A percentile compares a stretch with the other conserved stretches of the same genome.
Evolutionary conservation across 176 grass and related monocot genomes (phyloP).

Genomic region (Metroxylon sagu): DNA sequence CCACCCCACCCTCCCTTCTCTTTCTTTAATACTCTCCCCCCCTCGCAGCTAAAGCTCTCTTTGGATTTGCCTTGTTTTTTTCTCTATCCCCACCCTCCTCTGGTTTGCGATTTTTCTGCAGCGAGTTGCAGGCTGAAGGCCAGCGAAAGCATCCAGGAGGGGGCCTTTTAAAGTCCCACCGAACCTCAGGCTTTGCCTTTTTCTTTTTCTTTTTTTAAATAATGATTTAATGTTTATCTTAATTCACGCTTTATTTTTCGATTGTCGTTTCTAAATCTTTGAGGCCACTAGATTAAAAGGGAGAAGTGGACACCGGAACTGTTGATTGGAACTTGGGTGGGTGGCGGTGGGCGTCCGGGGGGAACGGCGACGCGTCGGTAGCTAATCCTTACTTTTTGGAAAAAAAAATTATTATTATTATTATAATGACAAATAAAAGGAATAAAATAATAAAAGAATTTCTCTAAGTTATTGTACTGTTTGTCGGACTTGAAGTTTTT

Average conservation of each 20-base stretch:
- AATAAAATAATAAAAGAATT: constrained; percentile 29
- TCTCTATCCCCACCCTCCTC: not conserved
- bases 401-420: constrained; percentile 2
- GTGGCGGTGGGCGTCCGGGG: constrained; percentile 11
- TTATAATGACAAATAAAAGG: constrained; percentile 8
- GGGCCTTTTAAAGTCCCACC: too few species aligned
- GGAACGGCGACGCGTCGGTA: constrained; percentile 26
- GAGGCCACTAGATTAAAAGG: not conserved
- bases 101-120: not conserved
- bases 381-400: constrained; percentile 25
- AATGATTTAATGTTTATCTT: too few species aligned
- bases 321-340: not conserved
- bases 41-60: constrained; percentile 14
- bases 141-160: not conserved
- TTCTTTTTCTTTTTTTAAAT: too few species aligned
- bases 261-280: not conserved
- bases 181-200: too few species aligned
- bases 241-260: too few species aligned
- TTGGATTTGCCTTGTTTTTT: constrained; percentile 32
- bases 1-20: not conserved
- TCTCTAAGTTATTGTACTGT: constrained; percentile 26
- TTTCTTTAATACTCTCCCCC: constrained; percentile 2
- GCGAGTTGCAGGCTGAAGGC: not conserved
- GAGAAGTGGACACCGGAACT: constrained; percentile 14
- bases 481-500: too few species aligned